These are phyloP conservation scores for Pythium chondricola DNA, from an alignment of 352 stramenopile species.

Conservation along the genomic window DNA sequence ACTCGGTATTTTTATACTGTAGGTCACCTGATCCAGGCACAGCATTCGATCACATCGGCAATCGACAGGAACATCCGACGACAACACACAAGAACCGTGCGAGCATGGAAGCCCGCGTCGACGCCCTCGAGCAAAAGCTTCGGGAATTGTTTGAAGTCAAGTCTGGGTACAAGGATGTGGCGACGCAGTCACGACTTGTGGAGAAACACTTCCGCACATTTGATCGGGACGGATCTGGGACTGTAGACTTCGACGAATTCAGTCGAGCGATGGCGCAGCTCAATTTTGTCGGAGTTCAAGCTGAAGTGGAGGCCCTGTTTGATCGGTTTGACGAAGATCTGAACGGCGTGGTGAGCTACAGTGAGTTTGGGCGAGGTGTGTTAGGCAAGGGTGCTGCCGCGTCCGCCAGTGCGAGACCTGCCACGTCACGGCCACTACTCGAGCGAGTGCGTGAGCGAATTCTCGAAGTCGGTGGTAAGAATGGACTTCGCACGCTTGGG, in stretches of 20 bases:
- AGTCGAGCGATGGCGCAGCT: constrained; percentile 76
- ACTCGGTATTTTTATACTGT: constrained; percentile 1
- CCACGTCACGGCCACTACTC: constrained; percentile 26
- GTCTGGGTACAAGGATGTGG: constrained; percentile 59
- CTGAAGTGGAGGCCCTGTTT: constrained; percentile 81
- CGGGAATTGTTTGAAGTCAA: constrained; percentile 64
- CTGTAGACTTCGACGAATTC: constrained; percentile 87
- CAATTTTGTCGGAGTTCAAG: constrained; percentile 87
- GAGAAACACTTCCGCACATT: constrained; percentile 76
- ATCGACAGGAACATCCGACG: neutral
- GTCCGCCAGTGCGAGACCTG: neutral
- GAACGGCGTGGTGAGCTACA: constrained; percentile 68
- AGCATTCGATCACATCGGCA: neutral
- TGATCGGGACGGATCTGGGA: constrained; percentile 58
- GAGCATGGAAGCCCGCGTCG: constrained; percentile 34
- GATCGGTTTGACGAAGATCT: constrained; percentile 86
- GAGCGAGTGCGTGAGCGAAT: constrained; percentile 43
- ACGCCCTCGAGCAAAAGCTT: constrained; percentile 49
- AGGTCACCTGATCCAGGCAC: neutral
- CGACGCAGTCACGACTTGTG: constrained; percentile 40
- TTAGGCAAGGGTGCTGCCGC: constrained; percentile 23
- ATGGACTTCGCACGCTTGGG: constrained; percentile 61
- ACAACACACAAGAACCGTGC: neutral
- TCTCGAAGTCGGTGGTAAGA: constrained; percentile 55
- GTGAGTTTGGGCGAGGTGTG: constrained; percentile 55